phyloP scores from a whole-genome alignment of 2,329 filamentous ascomycete species.

The Cytospora paraplurivora region DNA sequence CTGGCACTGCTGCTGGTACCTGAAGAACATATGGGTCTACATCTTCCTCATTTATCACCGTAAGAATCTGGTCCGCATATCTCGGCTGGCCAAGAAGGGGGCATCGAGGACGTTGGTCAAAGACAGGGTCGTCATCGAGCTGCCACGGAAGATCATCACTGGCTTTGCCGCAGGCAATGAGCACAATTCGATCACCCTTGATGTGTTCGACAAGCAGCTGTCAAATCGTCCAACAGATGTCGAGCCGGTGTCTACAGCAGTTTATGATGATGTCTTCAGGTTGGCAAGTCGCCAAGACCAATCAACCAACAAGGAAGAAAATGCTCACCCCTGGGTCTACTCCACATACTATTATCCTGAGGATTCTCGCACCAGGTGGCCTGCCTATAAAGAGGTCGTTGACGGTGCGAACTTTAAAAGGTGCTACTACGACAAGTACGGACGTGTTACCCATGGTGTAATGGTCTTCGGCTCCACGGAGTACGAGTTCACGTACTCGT shows the following conservation, averaged over 20 bases:
- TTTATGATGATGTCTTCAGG: slow-evolving; percentile 37
- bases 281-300: slow-evolving; percentile 33
- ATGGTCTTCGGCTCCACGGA: slow-evolving; percentile 34
- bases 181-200: slow-evolving; percentile 33
- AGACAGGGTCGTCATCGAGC: slow-evolving; percentile 37
- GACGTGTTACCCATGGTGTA: slow-evolving; percentile 38
- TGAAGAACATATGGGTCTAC: slow-evolving; percentile 39
- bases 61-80: slow-evolving; percentile 37
- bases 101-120: slow-evolving; percentile 35
- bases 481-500: slow-evolving; percentile 41
- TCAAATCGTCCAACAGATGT: slow-evolving; percentile 31
- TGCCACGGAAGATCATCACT: slow-evolving; percentile 37
- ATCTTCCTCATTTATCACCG: slow-evolving; percentile 39
- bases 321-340: slow-evolving; percentile 23
- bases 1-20: slow-evolving; percentile 38
- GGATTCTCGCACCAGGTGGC: slow-evolving; percentile 31
- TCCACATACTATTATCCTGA: slow-evolving; percentile 36
- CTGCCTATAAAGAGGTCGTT: slow-evolving; percentile 34
- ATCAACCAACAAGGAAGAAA: slow-evolving; percentile 29
- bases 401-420: slow-evolving; percentile 31
- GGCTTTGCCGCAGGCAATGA: slow-evolving; percentile 37
- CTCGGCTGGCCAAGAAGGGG: slow-evolving; percentile 39
- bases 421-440: slow-evolving; percentile 41
- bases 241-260: slow-evolving; percentile 33
- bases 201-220: slow-evolving; percentile 36